Evolutionary conservation across 306 rosid genomes (phyloP), one percentile per base, ranked within the genome.

Genomic region (Lupinus albus): DNA sequence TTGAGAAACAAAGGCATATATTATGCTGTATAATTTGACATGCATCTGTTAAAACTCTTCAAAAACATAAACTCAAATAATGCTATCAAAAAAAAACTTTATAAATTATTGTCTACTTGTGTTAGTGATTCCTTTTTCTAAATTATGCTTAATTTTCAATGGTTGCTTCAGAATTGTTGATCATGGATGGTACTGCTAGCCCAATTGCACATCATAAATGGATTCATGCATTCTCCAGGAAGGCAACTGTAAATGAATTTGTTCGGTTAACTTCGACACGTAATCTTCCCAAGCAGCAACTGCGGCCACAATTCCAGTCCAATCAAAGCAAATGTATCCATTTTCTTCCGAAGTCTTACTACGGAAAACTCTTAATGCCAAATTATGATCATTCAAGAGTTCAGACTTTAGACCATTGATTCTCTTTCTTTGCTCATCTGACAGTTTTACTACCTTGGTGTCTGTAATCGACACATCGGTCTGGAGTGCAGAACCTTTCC

Each of bases 221-320:
- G 91, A 82, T 51, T 88, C 87, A 17, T 81, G 87, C 44, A 59
- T 35, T 79, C 16, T 93, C 96, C 96, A 93, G 75, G 67, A 53
- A 48, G 83, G 86, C 3, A 86, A 61, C 79, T 84, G 81, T 49
- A 61, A 61, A 61, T 77, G 60, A 60, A 86, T 59, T 71, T 88
- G 76, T 61, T 71, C 78, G 56, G 42, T 80, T 61, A 84, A 78
- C 49, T 70, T 72, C 8, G 56, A 16, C 1, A 55, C 70, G 52
- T 88, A 88, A 68, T 86, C 86, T 65, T 77, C 85, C 91, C 92
- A 87, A 61, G 70, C 72, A 17, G 81, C 39, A 32, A 53, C 21
- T 12, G 92, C 83, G 32, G 79, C 81, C 46, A 52, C 33, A 47
- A 93, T 65, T 64, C 63, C 76, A 9, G 55, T 67, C 97, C 90